Evolutionary conservation across 2,329 filamentous ascomycete genomes (phyloP), one percentile per base, ranked within the genome.

Genomic region (Colletotrichum falcatum): DNA sequence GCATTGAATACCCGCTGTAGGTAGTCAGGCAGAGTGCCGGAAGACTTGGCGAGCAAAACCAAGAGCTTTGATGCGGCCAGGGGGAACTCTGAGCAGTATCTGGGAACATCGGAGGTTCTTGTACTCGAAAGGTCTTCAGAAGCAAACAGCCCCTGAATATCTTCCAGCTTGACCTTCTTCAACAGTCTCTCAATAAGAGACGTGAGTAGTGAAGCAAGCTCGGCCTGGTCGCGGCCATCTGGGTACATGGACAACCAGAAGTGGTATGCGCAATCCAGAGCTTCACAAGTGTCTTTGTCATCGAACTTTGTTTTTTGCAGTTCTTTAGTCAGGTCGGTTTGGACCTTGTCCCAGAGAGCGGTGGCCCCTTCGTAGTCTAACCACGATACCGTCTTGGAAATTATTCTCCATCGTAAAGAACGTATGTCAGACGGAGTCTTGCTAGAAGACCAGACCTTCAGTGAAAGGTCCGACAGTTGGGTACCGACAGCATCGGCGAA

Each of bases 401-500:
- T 74, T 35, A 83, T 78, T 20, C 79, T 78, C 83, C 83, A 85
- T 55, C 80, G 82, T n/a, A 84, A 69, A 1, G 81, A 78, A 8
- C 77, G 76, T 35, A 78, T 69, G 5, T 73, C 71, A 7, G 77
- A 75, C 12, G 78, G 79, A 9, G 77, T 74, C 33, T 78, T 77
- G 58, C 77, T 76, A 0, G 70, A 54, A 3, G 71, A 64, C 42
- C 75, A 68, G 26, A 78, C 67, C 16, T 76, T 73, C 20, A 73
- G 78, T 1, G 80, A 74, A 5, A 82, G 72, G 9, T 82, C 78
- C 30, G 83, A 80, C 3, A 86, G 75, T 58, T 77, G 79, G 28
- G 76, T 78, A 7, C 81, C 81, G 2, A 83, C 76, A 3, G 79
- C 80, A 72, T 87, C 84, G 6, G 83, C 76, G 26, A 81, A 83